Base-by-base conservation (phyloP, 805 yeast species). In the Candida ficus region DNA sequence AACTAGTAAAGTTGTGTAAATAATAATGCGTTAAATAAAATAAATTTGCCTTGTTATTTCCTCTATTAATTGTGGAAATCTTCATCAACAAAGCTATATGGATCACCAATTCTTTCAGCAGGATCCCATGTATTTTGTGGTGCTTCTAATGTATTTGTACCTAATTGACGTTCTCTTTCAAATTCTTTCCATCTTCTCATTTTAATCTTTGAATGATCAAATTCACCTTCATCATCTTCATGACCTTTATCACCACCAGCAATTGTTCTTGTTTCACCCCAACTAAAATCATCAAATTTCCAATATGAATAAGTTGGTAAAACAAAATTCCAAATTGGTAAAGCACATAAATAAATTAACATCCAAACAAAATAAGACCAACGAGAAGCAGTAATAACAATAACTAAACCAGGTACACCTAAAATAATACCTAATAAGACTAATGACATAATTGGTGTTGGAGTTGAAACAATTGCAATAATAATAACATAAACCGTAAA, bases 151-250 rank as follows among this genome's bases (percentile, higher is more conserved):
- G 39, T 29, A n/a, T 41, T 35, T 14, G 41, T 29, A 11, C 34
- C 40, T 7, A 38, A 41, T 33, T 47, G 56, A 23, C 61, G 58
- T 31, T 83, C 88, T 49, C 85, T 69, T 62, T 90, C 97, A 68
- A 78, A 89, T 49, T 93, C 98, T 58, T 87, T 77, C 99, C 99
- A 93, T 44, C 91, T 73, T 71, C 83, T 86, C 91, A 91, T 90
- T 37, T 76, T 76, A 58, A 93, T 93, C 55, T 77, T 77, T 2
- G 95, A 79, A n/a, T 93, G 85, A 61, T 91, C 98, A 59, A 91
- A 93, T 46, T 80, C 82, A 52, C 97, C 98, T 33, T 76, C 84
- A 18, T 52, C 71, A 19, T 71, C 84, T 33, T 78, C 83, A 57
- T 86, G 93, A 14, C 70, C 78, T 52, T 80, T 77, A 31, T 76